Evolutionary conservation across 179 eudicot species (phyloP).

Genomic region (Beta corolliflora): DNA sequence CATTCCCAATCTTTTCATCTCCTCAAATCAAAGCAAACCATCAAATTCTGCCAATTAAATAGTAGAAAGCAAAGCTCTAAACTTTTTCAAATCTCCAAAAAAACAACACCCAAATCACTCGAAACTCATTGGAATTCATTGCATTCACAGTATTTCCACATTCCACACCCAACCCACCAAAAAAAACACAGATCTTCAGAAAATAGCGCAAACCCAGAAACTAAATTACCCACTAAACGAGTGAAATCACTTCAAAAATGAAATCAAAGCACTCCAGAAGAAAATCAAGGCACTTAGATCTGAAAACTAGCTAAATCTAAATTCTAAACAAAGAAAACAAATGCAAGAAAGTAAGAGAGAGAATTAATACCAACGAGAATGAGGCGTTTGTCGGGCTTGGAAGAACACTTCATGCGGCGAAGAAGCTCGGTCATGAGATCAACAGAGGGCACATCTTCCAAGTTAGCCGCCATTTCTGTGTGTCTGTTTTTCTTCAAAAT

Average conservation of each 20-base stretch:
- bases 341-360: background rate
- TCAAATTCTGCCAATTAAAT: too few relatives aligned
- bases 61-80: background rate
- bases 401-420: slow-evolving; percentile 89
- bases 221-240: background rate
- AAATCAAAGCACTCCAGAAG: background rate
- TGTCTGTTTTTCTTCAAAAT: slow-evolving; percentile 32
- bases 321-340: background rate
- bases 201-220: slow-evolving; percentile 1
- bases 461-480: slow-evolving; percentile 44
- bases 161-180: background rate
- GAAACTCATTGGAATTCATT: too few relatives aligned
- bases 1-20: too few relatives aligned
- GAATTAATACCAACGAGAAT: slow-evolving; percentile 52
- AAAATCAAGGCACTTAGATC: slow-evolving; percentile 15
- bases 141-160: background rate
- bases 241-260: background rate
- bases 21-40: too few relatives aligned
- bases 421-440: slow-evolving; percentile 88
- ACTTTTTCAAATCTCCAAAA: background rate
- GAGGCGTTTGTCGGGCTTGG: slow-evolving; percentile 90
- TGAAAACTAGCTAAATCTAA: background rate
- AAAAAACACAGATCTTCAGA: background rate
- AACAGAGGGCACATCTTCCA: slow-evolving; percentile 70
- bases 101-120: background rate